Evolutionary conservation across 106 monocot genomes (phyloP).

Genomic region (Agapanthus africanus): DNA sequence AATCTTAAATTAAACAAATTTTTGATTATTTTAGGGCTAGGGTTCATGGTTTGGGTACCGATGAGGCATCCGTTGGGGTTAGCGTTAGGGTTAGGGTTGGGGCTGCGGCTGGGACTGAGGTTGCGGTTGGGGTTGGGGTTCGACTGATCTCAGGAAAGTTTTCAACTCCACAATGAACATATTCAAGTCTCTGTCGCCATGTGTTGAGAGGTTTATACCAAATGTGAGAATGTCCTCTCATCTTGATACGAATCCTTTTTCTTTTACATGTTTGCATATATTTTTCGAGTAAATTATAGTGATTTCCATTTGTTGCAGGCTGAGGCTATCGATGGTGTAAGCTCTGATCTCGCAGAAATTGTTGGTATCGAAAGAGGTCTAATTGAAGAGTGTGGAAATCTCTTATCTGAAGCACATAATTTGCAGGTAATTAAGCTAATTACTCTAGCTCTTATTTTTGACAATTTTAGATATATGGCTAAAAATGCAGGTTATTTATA

Average conservation of each 20-base stretch:
- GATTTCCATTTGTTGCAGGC: slow-evolving; percentile 19
- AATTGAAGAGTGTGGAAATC: slow-evolving; percentile 57
- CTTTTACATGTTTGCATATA: background rate
- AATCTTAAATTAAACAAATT: too few species aligned
- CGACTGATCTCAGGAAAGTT: slow-evolving; percentile 38
- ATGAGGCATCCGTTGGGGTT: too few species aligned
- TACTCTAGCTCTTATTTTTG: too few species aligned
- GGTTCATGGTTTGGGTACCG: too few species aligned
- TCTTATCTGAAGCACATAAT: slow-evolving; percentile 42
- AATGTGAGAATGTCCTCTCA: slow-evolving; percentile 40
- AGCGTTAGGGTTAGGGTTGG: too few species aligned
- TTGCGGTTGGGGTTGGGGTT: too few species aligned
- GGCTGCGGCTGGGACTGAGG: too few species aligned
- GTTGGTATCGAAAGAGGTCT: slow-evolving; percentile 33
- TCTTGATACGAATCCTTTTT: too few species aligned
- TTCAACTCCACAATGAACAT: slow-evolving; percentile 31
- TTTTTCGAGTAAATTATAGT: background rate
- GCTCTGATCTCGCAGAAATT: slow-evolving; percentile 40
- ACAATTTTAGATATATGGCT: too few species aligned
- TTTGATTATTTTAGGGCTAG: too few species aligned
- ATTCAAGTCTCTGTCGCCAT: slow-evolving; percentile 34
- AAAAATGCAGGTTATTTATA: too few species aligned
- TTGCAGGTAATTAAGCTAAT: too few species aligned
- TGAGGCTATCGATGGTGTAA: slow-evolving; percentile 31
- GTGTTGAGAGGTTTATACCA: slow-evolving; percentile 33